Percentiles rank a stretch among this genome's conserved stretches.
phyloP scores from a whole-genome alignment of 2,329 filamentous ascomycete species.

The Talaromyces sp. region DNA sequence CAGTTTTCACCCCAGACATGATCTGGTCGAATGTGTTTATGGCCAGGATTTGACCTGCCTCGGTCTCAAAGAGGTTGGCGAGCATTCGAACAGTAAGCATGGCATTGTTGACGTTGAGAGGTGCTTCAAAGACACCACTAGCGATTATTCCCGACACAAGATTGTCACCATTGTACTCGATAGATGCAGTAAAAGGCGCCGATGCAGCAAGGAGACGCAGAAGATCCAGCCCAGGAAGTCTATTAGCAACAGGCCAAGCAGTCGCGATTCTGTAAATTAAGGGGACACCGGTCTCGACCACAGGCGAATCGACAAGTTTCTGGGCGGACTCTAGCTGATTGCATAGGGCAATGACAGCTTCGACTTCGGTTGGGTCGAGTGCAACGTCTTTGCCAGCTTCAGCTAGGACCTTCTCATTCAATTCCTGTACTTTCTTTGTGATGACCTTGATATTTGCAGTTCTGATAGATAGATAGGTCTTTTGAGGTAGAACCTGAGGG shows the following conservation, averaged over 20 bases:
- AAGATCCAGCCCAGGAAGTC: constrained; percentile 82
- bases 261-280: constrained; percentile 73
- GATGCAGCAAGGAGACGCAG: constrained; percentile 78
- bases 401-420: constrained; percentile 70
- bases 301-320: constrained; percentile 48
- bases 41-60: constrained; percentile 68
- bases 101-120: constrained; percentile 73
- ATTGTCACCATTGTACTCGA: constrained; percentile 56
- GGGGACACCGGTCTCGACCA: constrained; percentile 58
- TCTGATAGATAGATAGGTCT: constrained; percentile 75
- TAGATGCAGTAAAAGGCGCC: constrained; percentile 66
- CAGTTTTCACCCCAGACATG: constrained; percentile 64
- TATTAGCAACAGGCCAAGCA: constrained; percentile 76
- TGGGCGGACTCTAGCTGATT: constrained; percentile 60
- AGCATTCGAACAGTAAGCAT: constrained; percentile 86
- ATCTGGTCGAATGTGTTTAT: constrained; percentile 63
- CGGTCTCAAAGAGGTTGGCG: constrained; percentile 79
- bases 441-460: constrained; percentile 71
- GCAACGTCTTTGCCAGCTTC: constrained; percentile 73
- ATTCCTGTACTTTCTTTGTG: constrained; percentile 72
- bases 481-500: constrained; percentile 73
- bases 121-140: constrained; percentile 61
- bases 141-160: constrained; percentile 64
- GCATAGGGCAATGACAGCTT: constrained; percentile 63
- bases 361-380: constrained; percentile 72